Base-by-base conservation (phyloP, 257 asterid species). In the Fraxinus anomala region DNA sequence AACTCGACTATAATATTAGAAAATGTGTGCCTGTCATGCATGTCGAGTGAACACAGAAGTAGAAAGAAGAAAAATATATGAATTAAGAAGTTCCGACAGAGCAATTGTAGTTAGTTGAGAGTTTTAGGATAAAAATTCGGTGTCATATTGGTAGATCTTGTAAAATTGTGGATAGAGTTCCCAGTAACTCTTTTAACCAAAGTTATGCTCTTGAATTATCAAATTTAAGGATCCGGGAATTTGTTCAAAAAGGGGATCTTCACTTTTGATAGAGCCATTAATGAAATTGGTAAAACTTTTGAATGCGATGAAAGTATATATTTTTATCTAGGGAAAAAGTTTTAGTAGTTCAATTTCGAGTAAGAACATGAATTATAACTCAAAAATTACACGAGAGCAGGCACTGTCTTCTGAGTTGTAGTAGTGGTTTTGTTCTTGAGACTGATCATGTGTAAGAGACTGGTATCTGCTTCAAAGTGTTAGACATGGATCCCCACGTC, bases 131-230 rank as follows among this genome's bases (percentile, higher is more conserved):
- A 21, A 23, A 12, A 11, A 24, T 36, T 33, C 28, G 26, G 49
- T 28, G 24, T 11, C 44, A 30, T 14, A 42, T 19, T 23, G 10
- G 40, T 65, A 39, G 42, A 23, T 61, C 33, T 59, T 59, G 56
- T 74, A 21, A 74, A 23, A 23, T 36, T 56, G 59, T 66, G 44
- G n/a, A 17, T n/a, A 23, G 79, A 69, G 61, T 63, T 51, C 33
- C 44, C 23, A 3, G 6, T 31, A 23, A 61, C 11, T 16, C 24
- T 28, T 19, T 13, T 36, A 34, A n/a, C 24, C 26, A 5, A 49
- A 74, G 71, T 36, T 56, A 21, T 51, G 40, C 24, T 6, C 31
- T 21, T n/a, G 31, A 21, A 8, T 21, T 23, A 24, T 42, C 51
- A 12, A 42, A 11, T 61, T 24, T 23, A 23, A 61, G 33, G 68